Evolutionary conservation across 345 rosid species (phyloP), one percentile per base, ranked within the genome.

Genomic region (Trapa bicornis): DNA sequence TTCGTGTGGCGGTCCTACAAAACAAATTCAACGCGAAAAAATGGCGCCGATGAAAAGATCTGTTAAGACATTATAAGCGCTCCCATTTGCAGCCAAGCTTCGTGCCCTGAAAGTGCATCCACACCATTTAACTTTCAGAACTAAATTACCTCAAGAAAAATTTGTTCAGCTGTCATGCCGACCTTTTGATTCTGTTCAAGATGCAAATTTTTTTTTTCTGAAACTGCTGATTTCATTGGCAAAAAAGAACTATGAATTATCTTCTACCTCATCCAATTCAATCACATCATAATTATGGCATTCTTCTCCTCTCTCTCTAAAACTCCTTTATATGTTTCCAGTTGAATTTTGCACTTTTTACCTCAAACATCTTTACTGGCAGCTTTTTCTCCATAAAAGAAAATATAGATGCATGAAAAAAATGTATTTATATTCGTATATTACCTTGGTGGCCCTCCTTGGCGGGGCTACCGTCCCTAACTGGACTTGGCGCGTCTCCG

Each of bases 1-100:
- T 92, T 92, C 22, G 98, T 89, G 75, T 92, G 98, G 1, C 98
- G 86, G 75, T 89, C 98, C 73, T 90, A 50, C 22, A 50, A 15
- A 54, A 6, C 57, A 52, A 22, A 11, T 11, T 47, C 16, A 47
- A 3, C 16, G 3, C 16, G 53, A 47, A 15, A 3, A 47, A 3
- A 22, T 22, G 29, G 29, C 29, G 16, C 53, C 12, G 3, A 11
- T 10, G 1, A 11, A 1, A 15, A 47, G 14, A 11, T 11, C 53
- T 47, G 43, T 8, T 41, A 41, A 22, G 43, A 41, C 43, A 41
- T 41, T 8, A 22, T 22, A 41, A 41, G 2, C 0, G 7, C 6
- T 8, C 43, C 43, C 43, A 41, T 41, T 2, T 41, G 43, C 43
- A 41, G 43, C 43, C 4, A 41, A 41, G 7, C 43, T 41, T 41